Base-by-base conservation (phyloP, 768 basidiomycete genomes). In the Lactarius trivialis region DNA sequence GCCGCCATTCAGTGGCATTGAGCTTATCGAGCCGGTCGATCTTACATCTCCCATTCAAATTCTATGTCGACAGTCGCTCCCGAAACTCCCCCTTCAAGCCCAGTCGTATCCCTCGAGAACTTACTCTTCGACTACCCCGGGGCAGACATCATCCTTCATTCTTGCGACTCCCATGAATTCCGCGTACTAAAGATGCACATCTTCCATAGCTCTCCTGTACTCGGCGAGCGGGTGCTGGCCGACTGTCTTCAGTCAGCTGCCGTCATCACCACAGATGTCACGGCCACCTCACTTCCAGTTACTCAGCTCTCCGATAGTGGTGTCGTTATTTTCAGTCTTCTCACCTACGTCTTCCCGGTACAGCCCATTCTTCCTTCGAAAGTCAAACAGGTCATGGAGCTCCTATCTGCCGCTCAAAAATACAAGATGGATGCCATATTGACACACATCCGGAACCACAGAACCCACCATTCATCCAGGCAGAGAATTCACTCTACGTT, bases 111-210 rank as follows among this genome's bases (percentile, higher is more conserved):
- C 21, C 28, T 41, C 11, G 50, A 59, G 11, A n/a, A n/a, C n/a
- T n/a, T n/a, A n/a, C n/a, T n/a, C n/a, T n/a, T n/a, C n/a, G n/a
- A n/a, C n/a, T n/a, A n/a, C n/a, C n/a, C n/a, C n/a, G n/a, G n/a
- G n/a, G n/a, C n/a, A n/a, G n/a, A n/a, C n/a, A n/a, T n/a, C 57
- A 71, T 78, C 52, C 69, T 82, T 43, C 74, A 74, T 43, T 75
- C 79, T 19, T 68, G 72, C 1, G 79, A 82, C 58, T 75, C 73
- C 8, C 72, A 75, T 8, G 66, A 73, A 14, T 81, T 82, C 65
- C 77, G 74, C 32, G 71, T 82, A 51, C 76, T 78, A 68, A 77
- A 75, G 48, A 66, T 76, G 43, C 73, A 79, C 34, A 68, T 83
- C 41, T 72, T 74, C 28, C 75, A 72, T 60, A 77, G 78, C 3